phyloP scores from a whole-genome alignment of 192 early-diverging fungal species.

The Cladochytrium replicatum region DNA sequence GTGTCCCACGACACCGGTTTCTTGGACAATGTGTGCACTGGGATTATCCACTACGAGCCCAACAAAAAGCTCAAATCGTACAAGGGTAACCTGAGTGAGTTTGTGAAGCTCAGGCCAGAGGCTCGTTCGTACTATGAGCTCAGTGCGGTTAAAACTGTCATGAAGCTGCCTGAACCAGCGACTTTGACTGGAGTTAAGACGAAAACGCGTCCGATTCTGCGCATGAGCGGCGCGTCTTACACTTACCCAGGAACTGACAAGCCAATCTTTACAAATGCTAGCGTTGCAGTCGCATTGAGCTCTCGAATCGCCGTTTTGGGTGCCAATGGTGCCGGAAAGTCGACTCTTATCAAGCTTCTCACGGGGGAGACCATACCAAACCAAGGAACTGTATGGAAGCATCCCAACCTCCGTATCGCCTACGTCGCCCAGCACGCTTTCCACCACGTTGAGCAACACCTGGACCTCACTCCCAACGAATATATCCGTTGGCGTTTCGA shows the following conservation, averaged over 20 bases:
- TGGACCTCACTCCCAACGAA: constrained; percentile 74
- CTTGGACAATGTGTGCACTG: constrained; percentile 67
- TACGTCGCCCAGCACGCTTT: constrained; percentile 83
- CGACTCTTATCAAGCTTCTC: constrained; percentile 72
- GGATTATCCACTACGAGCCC: constrained; percentile 82
- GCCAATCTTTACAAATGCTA: constrained; percentile 50
- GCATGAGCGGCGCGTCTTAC: constrained; percentile 63
- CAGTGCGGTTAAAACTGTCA: constrained; percentile 47
- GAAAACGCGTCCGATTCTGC: constrained; percentile 69
- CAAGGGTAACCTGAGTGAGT: constrained; percentile 68
- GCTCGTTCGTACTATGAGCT: constrained; percentile 70
- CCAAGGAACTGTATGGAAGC: constrained; percentile 62
- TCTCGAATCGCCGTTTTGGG: constrained; percentile 75
- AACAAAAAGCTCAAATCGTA: constrained; percentile 69
- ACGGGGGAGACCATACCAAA: constrained; percentile 63
- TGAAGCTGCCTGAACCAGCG: constrained; percentile 69
- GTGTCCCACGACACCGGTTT: constrained; percentile 83
- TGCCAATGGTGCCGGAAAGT: constrained; percentile 79
- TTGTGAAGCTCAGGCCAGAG: constrained; percentile 65
- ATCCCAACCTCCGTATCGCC: constrained; percentile 76
- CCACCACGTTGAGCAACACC: constrained; percentile 75
- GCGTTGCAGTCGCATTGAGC: constrained; percentile 58
- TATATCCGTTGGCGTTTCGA: constrained; percentile 79
- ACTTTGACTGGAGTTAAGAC: constrained; percentile 69
- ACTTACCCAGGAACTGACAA: constrained; percentile 60